A percentile compares a stretch with the other conserved stretches of the same genome.
phyloP scores from a whole-genome alignment of 2,329 filamentous ascomycete species.

The Ceratocystis cacaofunesta region DNA sequence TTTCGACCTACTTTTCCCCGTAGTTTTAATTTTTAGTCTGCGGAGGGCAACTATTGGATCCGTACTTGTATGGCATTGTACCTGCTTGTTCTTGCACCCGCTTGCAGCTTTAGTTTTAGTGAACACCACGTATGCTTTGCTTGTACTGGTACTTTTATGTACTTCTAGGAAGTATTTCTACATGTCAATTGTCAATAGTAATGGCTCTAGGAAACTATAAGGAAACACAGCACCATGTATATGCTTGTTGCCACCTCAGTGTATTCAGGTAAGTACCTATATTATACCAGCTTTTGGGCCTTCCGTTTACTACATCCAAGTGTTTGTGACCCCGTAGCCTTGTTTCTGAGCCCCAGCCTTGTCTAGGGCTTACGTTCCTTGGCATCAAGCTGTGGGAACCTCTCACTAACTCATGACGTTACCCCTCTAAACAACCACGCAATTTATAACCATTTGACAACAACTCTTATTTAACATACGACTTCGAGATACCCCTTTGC shows the following conservation, averaged over 20 bases:
- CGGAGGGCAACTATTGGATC: no score
- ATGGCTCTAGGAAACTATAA: no score
- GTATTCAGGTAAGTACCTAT: background rate
- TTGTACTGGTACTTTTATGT: no score
- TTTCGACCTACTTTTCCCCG: no score
- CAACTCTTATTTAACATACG: background rate
- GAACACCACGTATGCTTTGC: no score
- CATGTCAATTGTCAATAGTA: no score
- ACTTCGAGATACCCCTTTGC: background rate
- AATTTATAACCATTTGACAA: background rate
- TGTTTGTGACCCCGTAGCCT: constrained; percentile 4
- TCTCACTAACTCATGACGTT: background rate
- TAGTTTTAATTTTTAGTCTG: no score
- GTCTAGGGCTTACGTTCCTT: background rate
- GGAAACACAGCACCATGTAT: background rate
- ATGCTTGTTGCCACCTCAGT: background rate
- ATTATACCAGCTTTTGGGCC: background rate
- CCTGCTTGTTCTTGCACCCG: background rate
- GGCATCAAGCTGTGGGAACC: background rate
- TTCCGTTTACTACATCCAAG: background rate
- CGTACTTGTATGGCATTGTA: background rate
- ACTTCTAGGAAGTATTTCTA: no score
- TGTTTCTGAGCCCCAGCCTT: constrained; percentile 4
- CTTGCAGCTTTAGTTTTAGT: no score
- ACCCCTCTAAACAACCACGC: background rate